Evolutionary conservation across 225 moss, liverwort and hornwort genomes (phyloP), one percentile per base, ranked within the genome.

Genomic region (Polytrichum commune): DNA sequence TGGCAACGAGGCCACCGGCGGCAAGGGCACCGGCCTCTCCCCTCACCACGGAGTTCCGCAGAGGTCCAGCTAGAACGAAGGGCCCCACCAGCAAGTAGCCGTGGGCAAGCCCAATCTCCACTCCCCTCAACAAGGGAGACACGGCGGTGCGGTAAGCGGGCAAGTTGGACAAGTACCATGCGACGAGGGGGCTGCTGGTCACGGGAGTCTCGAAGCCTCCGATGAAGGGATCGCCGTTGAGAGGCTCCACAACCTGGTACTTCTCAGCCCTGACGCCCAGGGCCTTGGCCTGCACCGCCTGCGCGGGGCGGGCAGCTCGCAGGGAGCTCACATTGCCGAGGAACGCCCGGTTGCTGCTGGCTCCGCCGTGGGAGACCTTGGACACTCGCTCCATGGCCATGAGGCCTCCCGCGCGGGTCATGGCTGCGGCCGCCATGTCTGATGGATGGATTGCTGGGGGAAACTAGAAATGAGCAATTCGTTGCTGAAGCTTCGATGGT

Each of bases 61-160:
- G 87, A 32, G 97, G 97, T 1, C 97, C 97, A 0, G 97, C 19
- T 57, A 89, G 70, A 18, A 86, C 94, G 53, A 98, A 98, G 0
- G 97, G 97, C 0, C 97, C 97, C 8, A 94, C 92, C 29, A 98
- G 55, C 35, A 98, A 70, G 81, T 90, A 98, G 5, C 97, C 97
- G 24, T 98, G 97, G 2, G 97, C 94, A 6, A 98, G 94, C 22
- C 97, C 97, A 7, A 98, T 67, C 84, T 98, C 97, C 55, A 98
- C 68, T 4, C 97, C 97, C 20, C 97, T 86, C 64, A 98, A 76
- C 65, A 98, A 72, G 1, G 97, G 97, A 5, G 94, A 85, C 5
- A 98, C 97, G 6, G 91, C 88, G 5, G 94, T 98, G 54, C 97
- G 90, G 88, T 98, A 98, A 2, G 91, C 97, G 65, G 94, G 97